Conservation (phyloP, 352 stramenopile species). For the Phytophthora agathidicida region DNA sequence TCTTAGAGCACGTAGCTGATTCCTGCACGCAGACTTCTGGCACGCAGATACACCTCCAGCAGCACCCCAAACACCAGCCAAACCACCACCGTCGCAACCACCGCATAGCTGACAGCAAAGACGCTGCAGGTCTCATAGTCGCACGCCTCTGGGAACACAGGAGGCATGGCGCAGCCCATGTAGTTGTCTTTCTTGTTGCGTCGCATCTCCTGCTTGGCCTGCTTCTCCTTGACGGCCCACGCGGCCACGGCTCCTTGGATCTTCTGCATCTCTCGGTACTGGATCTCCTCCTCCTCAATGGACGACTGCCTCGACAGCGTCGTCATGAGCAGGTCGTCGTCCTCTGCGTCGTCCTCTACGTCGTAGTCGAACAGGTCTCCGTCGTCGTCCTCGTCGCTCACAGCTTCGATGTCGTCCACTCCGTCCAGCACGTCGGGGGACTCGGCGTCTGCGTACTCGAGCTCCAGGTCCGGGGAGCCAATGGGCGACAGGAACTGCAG, state of each 20-base stretch:
- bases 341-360: conserved; percentile 31
- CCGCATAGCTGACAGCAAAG: conserved; percentile 50
- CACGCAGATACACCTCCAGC: conserved; percentile 26
- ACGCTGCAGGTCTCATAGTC: conserved; percentile 54
- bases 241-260: conserved; percentile 57
- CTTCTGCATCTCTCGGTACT: conserved; percentile 60
- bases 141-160: conserved; percentile 35
- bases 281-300: conserved; percentile 55
- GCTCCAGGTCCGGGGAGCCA: conserved; percentile 14
- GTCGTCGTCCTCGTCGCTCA: conserved; percentile 54
- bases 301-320: conserved; percentile 44
- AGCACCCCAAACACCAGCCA: conserved; percentile 45
- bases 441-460: conserved; percentile 35
- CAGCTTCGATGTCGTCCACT: conserved; percentile 42
- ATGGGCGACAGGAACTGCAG: conserved; percentile 63
- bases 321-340: conserved; percentile 48
- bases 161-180: conserved; percentile 32
- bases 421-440: conserved; percentile 42
- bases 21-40: conserved; percentile 1
- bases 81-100: conserved; percentile 55
- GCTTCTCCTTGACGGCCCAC: conserved; percentile 58
- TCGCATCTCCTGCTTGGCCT: conserved; percentile 41
- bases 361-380: conserved; percentile 39
- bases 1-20: conserved; percentile 13
- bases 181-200: conserved; percentile 34